These are phyloP conservation scores for Apocynum venetum DNA, from an alignment of 257 asterid genomes.

Conservation along the genomic window DNA sequence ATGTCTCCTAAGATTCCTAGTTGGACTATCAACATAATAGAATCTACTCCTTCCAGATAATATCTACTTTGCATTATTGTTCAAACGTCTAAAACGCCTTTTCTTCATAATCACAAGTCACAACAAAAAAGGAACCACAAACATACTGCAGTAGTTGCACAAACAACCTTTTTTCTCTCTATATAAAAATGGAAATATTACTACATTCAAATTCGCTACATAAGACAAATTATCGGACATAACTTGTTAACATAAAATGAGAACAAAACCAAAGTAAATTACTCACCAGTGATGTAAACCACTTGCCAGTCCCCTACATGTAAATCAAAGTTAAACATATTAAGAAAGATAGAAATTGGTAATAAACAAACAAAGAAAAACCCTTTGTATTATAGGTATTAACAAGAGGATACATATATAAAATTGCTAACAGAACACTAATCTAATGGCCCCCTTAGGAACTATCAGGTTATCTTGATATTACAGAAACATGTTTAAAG, in stretches of 20 bases:
- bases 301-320: constrained; percentile 60
- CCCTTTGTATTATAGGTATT: neutral
- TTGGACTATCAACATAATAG: neutral
- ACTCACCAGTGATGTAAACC: constrained; percentile 66
- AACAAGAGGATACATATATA: neutral
- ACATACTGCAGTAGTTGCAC: too few relatives aligned
- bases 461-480: neutral
- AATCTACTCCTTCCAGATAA: neutral
- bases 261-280: neutral
- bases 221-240: constrained; percentile 1
- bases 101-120: neutral
- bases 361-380: neutral
- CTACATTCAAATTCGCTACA: neutral
- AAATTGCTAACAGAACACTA: neutral
- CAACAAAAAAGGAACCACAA: neutral
- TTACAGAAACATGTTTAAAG: neutral
- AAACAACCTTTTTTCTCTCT: neutral
- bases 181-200: neutral
- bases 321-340: constrained; percentile 22
- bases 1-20: neutral
- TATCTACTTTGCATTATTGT: neutral
- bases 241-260: constrained; percentile 16
- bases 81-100: neutral
- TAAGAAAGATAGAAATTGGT: constrained; percentile 14
- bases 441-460: neutral